Base-by-base conservation (phyloP, 768 basidiomycete species). In the Tephrocybe rancida region DNA sequence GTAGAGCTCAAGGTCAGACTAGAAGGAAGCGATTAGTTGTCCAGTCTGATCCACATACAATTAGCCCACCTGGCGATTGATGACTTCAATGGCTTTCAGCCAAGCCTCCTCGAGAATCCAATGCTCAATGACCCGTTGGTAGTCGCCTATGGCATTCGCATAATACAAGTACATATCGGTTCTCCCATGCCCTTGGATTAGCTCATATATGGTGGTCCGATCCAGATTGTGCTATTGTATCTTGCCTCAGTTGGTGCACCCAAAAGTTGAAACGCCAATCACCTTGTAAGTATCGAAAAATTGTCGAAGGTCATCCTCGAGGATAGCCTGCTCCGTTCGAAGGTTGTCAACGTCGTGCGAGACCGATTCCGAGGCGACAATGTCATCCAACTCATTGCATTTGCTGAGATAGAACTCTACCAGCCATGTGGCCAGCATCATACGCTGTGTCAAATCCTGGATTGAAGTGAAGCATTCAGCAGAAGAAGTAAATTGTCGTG, bases 381-480 rank as follows among this genome's bases (percentile, higher is more conserved):
- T 78, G 64, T 98, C 97, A 64, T 99, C 97, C 46, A 98, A 75
- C 56, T 96, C 92, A 64, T 97, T 96, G 68, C 92, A 94, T 75
- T 97, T 98, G 70, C 90, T 90, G 14, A 99, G 83, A 66, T 95
- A 98, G 59, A 98, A 93, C 69, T 99, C 97, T 26, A 97, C 88
- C 11, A 99, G 84, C 97, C 97, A 99, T 0, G 95, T 98, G 16
- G 97, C 95, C 18, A 99, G 75, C 86, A 98, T 94, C 88, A 95
- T 95, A 35, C 97, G 82, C 67, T 98, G 95, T 0, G 93, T 95
- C 34, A 90, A 61, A 62, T 97, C 94, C 95, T 98, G 52, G 11
- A 22, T 27, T 22, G 44, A 48, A 21, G n/a, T 26, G 50, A 11
- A 24, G 48, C 16, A 35, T 27, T 57, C n/a, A 48, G 34, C 11